Base-by-base conservation (phyloP, 2,329 filamentous ascomycete species). In the Bertia moriformis region DNA sequence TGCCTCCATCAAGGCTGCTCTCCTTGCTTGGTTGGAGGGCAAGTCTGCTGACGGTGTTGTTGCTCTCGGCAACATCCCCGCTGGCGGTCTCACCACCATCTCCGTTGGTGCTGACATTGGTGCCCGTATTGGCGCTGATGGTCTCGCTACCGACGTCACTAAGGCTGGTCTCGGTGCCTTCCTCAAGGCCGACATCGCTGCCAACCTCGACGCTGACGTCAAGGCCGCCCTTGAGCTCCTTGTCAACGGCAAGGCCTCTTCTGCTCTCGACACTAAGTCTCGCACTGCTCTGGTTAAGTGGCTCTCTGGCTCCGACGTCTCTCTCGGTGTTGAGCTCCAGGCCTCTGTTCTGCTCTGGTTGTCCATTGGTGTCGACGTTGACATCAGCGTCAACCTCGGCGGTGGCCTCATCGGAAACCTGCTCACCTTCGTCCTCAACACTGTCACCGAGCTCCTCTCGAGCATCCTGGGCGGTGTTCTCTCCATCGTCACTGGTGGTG, bases 251-350 rank as follows among this genome's bases (percentile, higher is more conserved):
- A 43, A 49, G 39, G 42, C 52, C 22, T 53, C 57, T 32, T 7
- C 15, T 18, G 7, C 10, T 18, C 32, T 35, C 7, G 15, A 17
- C 15, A 18, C 48, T 40, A 53, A 55, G 10, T 44, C 48, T 22
- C 54, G 55, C 37, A 47, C 50, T 42, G 40, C 51, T 35, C 48
- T 59, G 20, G 48, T 52, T 38, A 41, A 46, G 19, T 59, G 56
- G 56, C 46, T 59, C 24, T 43, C 51, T 27, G 46, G 51, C 41
- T 47, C 48, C 19, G 42, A 43, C 45, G 57, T 54, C 53, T 39
- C 44, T 15, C 52, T 59, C 15, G 53, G 52, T 35, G 54, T 48
- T 40, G 51, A 59, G 40, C 50, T 58, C 14, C 58, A 59, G 54
- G 49, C 53, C 20, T 44, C 56, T 37, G 45, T 58, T 36, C 42